These are phyloP conservation scores for Penicillium psychrofluorescens DNA, from an alignment of 495 filamentous ascomycete species.

Conservation along the genomic window DNA sequence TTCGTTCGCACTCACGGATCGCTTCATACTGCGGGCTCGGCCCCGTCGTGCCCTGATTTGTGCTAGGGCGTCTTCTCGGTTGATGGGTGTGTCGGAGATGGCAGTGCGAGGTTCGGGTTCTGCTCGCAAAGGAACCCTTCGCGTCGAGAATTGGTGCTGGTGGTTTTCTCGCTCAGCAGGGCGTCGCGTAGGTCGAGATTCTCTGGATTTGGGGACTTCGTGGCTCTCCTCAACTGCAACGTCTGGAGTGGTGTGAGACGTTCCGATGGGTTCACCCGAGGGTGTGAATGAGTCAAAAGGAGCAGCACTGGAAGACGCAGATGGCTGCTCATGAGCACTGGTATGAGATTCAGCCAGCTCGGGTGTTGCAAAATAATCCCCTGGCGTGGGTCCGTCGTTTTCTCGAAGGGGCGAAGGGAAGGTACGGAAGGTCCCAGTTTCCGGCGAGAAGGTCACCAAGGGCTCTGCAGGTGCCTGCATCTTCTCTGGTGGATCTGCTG, in stretches of 20 bases:
- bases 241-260: slow-evolving; percentile 1
- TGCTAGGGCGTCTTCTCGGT: slow-evolving; percentile 43
- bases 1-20: slow-evolving; percentile 36
- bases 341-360: slow-evolving; percentile 1
- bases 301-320: slow-evolving; percentile 4
- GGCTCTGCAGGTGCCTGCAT: slow-evolving; percentile 26
- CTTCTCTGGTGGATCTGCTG: slow-evolving; percentile 18
- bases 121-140: slow-evolving; percentile 26
- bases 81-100: slow-evolving; percentile 36
- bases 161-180: slow-evolving; percentile 2
- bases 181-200: slow-evolving; percentile 9
- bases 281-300: slow-evolving; percentile 13
- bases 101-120: slow-evolving; percentile 13
- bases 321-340: not conserved
- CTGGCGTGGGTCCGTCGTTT: slow-evolving; percentile 12
- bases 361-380: slow-evolving; percentile 5
- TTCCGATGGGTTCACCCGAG: slow-evolving; percentile 7
- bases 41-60: slow-evolving; percentile 43
- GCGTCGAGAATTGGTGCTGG: slow-evolving; percentile 17
- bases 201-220: not conserved
- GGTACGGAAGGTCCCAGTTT: slow-evolving; percentile 42
- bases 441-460: slow-evolving; percentile 40
- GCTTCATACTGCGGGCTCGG: slow-evolving; percentile 37
- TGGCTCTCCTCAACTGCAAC: not conserved
- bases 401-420: slow-evolving; percentile 34